A percentile compares a stretch with the other conserved stretches of the same genome.
Conservation (phyloP, 768 basidiomycete species). For the Psilocybe tampanensis region DNA sequence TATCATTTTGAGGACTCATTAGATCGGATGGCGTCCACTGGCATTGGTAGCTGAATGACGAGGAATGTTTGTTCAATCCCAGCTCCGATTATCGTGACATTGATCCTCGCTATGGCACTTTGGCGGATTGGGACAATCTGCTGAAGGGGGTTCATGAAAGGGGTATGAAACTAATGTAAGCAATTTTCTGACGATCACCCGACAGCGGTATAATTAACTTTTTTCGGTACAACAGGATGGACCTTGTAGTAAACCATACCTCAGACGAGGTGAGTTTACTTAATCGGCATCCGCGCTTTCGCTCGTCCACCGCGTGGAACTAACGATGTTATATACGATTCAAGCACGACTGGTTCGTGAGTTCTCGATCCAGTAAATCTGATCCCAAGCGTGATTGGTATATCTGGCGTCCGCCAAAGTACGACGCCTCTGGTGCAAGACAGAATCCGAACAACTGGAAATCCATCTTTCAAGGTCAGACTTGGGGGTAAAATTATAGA, state of each 20-base stretch:
- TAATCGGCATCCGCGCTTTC: too few species aligned
- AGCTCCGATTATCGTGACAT: constrained; percentile 69
- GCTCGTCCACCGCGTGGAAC: too few species aligned
- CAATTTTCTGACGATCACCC: background rate
- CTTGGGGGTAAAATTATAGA: constrained; percentile 8
- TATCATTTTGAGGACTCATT: too few species aligned
- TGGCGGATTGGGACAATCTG: constrained; percentile 61
- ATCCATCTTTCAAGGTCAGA: constrained; percentile 68
- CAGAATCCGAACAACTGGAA: constrained; percentile 77
- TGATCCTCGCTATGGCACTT: constrained; percentile 65
- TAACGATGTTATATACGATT: too few species aligned
- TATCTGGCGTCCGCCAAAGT: constrained; percentile 66
- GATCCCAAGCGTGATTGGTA: constrained; percentile 77
- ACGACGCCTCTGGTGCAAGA: constrained; percentile 52
- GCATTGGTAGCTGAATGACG: background rate
- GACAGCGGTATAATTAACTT: background rate
- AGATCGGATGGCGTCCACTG: too few species aligned
- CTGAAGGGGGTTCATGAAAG: constrained; percentile 56
- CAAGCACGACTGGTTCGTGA: constrained; percentile 75
- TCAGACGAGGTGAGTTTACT: constrained; percentile 63
- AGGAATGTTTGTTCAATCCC: background rate
- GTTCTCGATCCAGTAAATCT: constrained; percentile 51
- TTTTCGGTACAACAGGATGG: constrained; percentile 51
- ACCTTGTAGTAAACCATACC: constrained; percentile 76
- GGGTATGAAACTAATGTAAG: constrained; percentile 72